These are phyloP conservation scores for Thalassia testudinum DNA, from an alignment of 116 monocot genomes.

Conservation along the genomic window DNA sequence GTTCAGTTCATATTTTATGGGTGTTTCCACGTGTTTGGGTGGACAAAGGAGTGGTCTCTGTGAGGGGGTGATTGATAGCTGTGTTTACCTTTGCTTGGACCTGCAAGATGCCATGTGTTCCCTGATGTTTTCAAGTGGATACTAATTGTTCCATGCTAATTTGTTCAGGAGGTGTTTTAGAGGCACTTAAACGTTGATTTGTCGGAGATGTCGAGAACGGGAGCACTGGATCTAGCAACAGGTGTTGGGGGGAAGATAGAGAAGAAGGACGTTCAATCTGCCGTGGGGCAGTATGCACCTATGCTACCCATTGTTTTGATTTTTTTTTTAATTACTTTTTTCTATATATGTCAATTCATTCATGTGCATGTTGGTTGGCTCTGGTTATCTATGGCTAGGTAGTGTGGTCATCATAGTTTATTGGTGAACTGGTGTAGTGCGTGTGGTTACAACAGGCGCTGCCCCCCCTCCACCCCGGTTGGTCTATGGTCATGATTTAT, in stretches of 20 bases:
- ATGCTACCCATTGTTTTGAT: background rate
- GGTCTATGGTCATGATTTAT: no score
- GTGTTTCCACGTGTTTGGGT: no score
- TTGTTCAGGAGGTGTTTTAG: no score
- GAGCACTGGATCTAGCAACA: constrained; percentile 75
- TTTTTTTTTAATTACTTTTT: background rate
- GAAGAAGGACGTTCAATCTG: constrained; percentile 74
- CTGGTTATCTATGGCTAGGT: no score
- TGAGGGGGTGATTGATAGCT: no score
- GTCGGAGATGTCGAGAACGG: constrained; percentile 54
- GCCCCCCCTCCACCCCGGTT: background rate
- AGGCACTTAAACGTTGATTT: no score
- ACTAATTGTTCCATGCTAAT: no score
- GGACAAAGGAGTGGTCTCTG: no score
- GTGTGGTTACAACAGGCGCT: background rate
- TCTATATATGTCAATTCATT: background rate
- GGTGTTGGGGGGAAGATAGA: constrained; percentile 70
- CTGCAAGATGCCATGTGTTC: no score
- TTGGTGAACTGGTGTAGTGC: background rate
- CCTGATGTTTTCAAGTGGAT: no score
- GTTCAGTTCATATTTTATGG: no score
- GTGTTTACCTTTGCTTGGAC: no score
- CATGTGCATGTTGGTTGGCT: background rate
- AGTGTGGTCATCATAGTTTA: background rate
- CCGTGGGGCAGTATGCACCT: constrained; percentile 54